Base-by-base conservation (phyloP, 208 protist species). In the Phytomonas sp. region DNA sequence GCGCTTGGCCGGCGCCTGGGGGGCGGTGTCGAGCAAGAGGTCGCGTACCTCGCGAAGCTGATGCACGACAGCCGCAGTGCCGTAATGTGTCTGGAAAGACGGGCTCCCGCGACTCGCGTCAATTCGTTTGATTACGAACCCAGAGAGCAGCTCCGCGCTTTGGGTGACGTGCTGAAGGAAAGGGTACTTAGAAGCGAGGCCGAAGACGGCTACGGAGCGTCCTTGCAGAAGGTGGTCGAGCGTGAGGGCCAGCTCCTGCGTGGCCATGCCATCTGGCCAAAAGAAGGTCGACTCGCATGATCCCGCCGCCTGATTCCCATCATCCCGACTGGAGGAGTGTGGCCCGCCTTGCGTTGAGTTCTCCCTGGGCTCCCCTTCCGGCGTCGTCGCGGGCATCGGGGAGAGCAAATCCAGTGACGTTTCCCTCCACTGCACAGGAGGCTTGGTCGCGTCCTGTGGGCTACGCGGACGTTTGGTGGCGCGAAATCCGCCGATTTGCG, bases 131-230 rank as follows among this genome's bases (percentile, higher is more conserved):
- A n/a, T 30, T 65, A 70, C 69, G 17, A 64, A 60, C 3, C 75
- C 75, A 29, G 40, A 20, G 11, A 46, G 60, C 59, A 95, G 81
- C 66, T 77, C 74, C 31, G 87, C 81, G 51, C 77, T 82, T 51
- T 89, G 84, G 8, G 75, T 66, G 32, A 91, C 78, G 73, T 93
- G 85, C 32, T 83, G 74, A 28, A 95, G 83, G 65, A 95, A 95
- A 65, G 88, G 88, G 51, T 75, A 78, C 66, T 93, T 93, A 26
- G 90, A 93, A 33, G 68, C 81, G 59, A 90, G 73, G 20, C 90
- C 90, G 72, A 86, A 91, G 13, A 95, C 85, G 13, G 80, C 90
- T 43, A 93, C 80, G 61, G 80, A 88, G 65, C 85, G 83, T 51
- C 90, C 90, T 9, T 90, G 83, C 56, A 85, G 67, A 5, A 95